Evolutionary conservation across 495 filamentous ascomycete genomes (phyloP).

Genomic region (Hypoxylon subgilvum): DNA sequence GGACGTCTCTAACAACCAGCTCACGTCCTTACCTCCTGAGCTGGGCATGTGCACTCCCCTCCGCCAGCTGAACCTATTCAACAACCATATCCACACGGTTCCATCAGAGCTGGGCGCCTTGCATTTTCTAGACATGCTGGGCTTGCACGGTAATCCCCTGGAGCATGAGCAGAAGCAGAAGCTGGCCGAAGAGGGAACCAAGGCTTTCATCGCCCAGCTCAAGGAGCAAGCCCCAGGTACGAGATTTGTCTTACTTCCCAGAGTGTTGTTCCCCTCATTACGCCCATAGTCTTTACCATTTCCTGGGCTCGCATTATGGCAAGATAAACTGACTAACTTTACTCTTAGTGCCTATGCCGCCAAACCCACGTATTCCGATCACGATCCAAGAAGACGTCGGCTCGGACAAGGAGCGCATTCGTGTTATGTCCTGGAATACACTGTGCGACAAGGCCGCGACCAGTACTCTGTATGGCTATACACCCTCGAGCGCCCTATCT

Average conservation of each 20-base stretch:
- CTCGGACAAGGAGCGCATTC: slow-evolving; percentile 62
- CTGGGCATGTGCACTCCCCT: slow-evolving; percentile 94
- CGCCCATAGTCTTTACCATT: neutral
- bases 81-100: slow-evolving; percentile 82
- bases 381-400: slow-evolving; percentile 58
- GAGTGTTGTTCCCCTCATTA: neutral
- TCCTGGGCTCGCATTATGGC: neutral
- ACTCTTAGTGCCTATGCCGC: slow-evolving; percentile 69
- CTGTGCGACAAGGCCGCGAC: slow-evolving; percentile 93
- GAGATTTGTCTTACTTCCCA: slow-evolving; percentile 33
- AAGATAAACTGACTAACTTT: slow-evolving; percentile 17
- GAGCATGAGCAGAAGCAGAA: slow-evolving; percentile 72
- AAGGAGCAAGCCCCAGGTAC: slow-evolving; percentile 83
- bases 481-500: slow-evolving; percentile 72
- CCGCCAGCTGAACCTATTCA: slow-evolving; percentile 78
- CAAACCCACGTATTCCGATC: slow-evolving; percentile 54
- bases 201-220: slow-evolving; percentile 78
- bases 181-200: slow-evolving; percentile 84
- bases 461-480: slow-evolving; percentile 82
- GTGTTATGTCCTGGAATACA: slow-evolving; percentile 89
- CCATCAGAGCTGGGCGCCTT: slow-evolving; percentile 88
- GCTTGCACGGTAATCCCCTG: slow-evolving; percentile 89
- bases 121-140: slow-evolving; percentile 83
- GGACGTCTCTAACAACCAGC: slow-evolving; percentile 85
- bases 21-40: slow-evolving; percentile 84